phyloP scores from a whole-genome alignment of 2,329 filamentous ascomycete genomes.

The Coniochaeta hoffmannii region DNA sequence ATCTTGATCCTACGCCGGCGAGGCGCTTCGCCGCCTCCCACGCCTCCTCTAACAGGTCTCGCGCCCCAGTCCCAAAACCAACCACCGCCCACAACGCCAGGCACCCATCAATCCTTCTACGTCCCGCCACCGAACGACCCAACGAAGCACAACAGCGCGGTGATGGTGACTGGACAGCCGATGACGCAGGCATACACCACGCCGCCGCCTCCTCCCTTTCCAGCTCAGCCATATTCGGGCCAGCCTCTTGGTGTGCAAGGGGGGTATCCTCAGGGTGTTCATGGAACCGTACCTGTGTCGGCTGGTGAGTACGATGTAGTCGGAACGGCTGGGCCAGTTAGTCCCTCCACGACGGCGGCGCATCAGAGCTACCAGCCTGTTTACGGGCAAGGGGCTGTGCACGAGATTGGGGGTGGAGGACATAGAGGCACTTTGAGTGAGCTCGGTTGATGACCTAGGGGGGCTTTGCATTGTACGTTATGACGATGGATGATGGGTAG shows the following conservation, averaged over 20 bases:
- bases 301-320: neutral
- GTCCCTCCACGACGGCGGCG: neutral
- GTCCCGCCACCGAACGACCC: neutral
- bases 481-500: too few relatives aligned
- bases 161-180: neutral
- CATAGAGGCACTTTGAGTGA: neutral
- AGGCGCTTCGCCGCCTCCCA: neutral
- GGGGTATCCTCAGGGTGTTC: neutral
- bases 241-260: neutral
- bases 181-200: neutral
- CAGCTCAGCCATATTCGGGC: neutral
- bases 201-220: neutral
- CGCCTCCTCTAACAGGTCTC: neutral
- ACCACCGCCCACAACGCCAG: neutral
- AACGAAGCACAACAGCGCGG: neutral
- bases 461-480: too few relatives aligned
- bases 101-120: neutral
- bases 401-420: neutral
- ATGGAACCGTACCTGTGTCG: neutral
- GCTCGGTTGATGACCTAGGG: neutral
- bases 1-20: conserved; percentile 23
- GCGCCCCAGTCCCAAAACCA: neutral
- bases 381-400: neutral
- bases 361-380: neutral
- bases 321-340: neutral